Conservation (phyloP, 805 yeast species). For the Starmerella vaccinii region DNA sequence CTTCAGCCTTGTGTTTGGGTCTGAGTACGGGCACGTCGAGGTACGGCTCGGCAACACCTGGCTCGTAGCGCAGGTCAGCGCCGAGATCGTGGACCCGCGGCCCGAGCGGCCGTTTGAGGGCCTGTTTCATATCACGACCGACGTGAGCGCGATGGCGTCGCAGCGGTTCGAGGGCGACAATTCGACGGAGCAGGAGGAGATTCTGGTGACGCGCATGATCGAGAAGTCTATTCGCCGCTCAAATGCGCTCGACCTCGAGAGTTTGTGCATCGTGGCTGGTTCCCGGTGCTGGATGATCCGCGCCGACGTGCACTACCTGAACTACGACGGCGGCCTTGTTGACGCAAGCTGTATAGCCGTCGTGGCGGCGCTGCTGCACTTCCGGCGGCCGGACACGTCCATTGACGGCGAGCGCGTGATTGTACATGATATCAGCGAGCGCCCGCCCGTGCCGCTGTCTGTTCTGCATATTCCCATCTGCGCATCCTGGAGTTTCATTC, state of each 20-base stretch:
- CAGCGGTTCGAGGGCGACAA: conserved; percentile 68
- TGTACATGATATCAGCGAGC: conserved; percentile 61
- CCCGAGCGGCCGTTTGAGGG: conserved; percentile 96
- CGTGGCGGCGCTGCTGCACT: conserved; percentile 74
- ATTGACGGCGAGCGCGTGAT: conserved; percentile 42
- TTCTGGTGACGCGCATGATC: conserved; percentile 66
- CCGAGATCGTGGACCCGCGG: conserved; percentile 66
- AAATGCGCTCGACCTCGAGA: conserved; percentile 82
- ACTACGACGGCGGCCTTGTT: conserved; percentile 86
- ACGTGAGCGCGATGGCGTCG: conserved; percentile 82
- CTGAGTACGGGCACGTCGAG: conserved; percentile 64
- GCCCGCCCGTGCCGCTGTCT: conserved; percentile 79
- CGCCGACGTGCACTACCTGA: conserved; percentile 80
- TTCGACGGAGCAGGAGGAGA: conserved; percentile 67
- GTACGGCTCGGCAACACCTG: conserved; percentile 67
- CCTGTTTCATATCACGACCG: conserved; percentile 69
- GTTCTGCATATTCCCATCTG: conserved; percentile 84
- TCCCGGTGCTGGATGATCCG: conserved; percentile 81
- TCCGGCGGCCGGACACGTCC: conserved; percentile 71
- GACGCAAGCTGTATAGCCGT: conserved; percentile 89
- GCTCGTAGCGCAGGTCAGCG: conserved; percentile 60
- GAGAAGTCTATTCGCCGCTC: conserved; percentile 89
- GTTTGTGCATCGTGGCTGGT: conserved; percentile 84
- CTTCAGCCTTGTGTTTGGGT: conserved; percentile 54
- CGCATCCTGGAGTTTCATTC: conserved; percentile 77